Base-by-base conservation (phyloP, 1,284 basidiomycete genomes). In the Moesziomyces aphidis region DNA sequence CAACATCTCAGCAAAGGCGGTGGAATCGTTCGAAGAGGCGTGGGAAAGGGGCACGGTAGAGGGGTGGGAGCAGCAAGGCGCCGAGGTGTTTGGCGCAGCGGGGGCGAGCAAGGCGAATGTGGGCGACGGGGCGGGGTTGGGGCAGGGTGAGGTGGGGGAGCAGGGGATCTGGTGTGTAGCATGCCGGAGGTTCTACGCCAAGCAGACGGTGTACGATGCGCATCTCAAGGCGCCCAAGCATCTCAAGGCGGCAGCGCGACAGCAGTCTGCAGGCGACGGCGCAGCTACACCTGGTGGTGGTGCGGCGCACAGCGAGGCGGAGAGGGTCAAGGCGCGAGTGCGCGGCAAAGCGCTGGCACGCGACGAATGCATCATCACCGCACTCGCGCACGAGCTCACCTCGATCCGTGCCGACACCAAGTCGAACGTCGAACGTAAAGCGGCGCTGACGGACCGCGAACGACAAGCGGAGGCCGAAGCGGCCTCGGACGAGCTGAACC, bases 191-290 rank as follows among this genome's bases (percentile, higher is more conserved):
- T 88, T 89, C 69, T 99, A 98, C 85, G 90, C 95, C 15, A 99
- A 98, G 85, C 93, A 97, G 85, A 97, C 96, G 0, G 97, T 99
- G 5, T 99, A 95, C 85, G 94, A 97, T 79, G 95, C 94, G 5
- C 97, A 99, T 84, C 86, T 99, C 51, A 93, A 90, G 10, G 96
- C 94, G 31, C 95, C 94, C 86, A 97, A 95, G 85, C 97, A 99
- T 85, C 87, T 93, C 83, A 99, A 98, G 85, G 92, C 94, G 13
- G 88, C 90, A 13, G 90, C 91, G 55, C 92, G 91, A 77, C 89
- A 92, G 76, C 88, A 86, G 76, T 67, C 51, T n/a, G 50, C 46
- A 10, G 46, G 24, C 44, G 45, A 50, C 21, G 5, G 55, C 13
- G 8, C 43, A 31, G 24, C 34, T 3, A 6, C 59, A 22, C 26